Evolutionary conservation across 2,329 filamentous ascomycete species (phyloP).

Genomic region (Fusarium globosum): DNA sequence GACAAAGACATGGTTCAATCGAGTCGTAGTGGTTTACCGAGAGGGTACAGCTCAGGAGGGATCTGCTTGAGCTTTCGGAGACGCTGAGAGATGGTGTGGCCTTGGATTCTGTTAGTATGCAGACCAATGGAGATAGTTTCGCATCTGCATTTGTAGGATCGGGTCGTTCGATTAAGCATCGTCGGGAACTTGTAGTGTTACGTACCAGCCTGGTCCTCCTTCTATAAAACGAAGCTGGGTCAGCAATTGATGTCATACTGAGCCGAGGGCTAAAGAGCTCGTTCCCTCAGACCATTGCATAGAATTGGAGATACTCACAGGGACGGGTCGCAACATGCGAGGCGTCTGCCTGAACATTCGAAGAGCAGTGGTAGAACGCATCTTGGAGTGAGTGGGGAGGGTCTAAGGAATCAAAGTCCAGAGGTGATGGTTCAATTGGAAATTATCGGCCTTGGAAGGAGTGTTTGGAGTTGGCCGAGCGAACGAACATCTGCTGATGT

Average conservation of each 20-base stretch:
- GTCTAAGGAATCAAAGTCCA: slow-evolving; percentile 42
- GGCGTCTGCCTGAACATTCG: slow-evolving; percentile 74
- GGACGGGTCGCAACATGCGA: slow-evolving; percentile 76
- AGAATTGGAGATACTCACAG: slow-evolving; percentile 63
- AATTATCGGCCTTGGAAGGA: slow-evolving; percentile 46
- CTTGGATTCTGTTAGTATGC: slow-evolving; percentile 60
- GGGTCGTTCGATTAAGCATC: slow-evolving; percentile 24
- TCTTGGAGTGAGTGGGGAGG: slow-evolving; percentile 57
- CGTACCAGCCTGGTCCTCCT: slow-evolving; percentile 76
- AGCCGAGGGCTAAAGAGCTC: slow-evolving; percentile 34
- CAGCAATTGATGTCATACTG: slow-evolving; percentile 42
- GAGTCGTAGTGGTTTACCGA: slow-evolving; percentile 69
- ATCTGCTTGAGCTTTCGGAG: slow-evolving; percentile 89
- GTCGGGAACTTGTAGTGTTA: slow-evolving; percentile 43
- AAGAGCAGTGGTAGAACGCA: slow-evolving; percentile 74
- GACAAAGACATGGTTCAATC: slow-evolving; percentile 31
- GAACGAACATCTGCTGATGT: slow-evolving; percentile 52
- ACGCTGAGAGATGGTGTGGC: slow-evolving; percentile 96
- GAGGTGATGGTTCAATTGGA: slow-evolving; percentile 48
- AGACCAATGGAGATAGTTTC: slow-evolving; percentile 30
- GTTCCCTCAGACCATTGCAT: slow-evolving; percentile 32
- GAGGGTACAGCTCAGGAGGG: slow-evolving; percentile 92
- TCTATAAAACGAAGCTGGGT: slow-evolving; percentile 55
- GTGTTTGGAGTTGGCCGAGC: slow-evolving; percentile 49
- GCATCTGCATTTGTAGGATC: slow-evolving; percentile 19